Base-by-base conservation (phyloP, 2,329 filamentous ascomycete species). In the Sporothrix dimorphospora region DNA sequence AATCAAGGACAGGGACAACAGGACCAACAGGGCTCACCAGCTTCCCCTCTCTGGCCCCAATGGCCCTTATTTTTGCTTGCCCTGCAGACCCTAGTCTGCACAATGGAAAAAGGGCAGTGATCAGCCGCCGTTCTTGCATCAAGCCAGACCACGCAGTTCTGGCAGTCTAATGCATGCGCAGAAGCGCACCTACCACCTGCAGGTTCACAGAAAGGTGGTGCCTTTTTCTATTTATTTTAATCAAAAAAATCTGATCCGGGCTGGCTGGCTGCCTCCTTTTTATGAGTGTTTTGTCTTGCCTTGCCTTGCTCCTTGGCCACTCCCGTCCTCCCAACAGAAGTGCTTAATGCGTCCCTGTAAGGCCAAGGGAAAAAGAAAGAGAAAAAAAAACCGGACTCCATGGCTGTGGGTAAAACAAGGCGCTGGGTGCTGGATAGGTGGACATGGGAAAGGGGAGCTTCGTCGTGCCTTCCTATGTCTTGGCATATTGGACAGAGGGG, bases 201-300 rank as follows among this genome's bases (percentile, higher is more conserved):
- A 59, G 12, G 30, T 59, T 59, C 19, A 51, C 6, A 16, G 19
- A 47, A 14, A 53, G 49, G 49, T 24, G 49, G n/a, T 53, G 49
- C 11, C 4, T 53, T n/a, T n/a, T n/a, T n/a, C 27, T 55, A 55
- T 55, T 55, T 61, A 61, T 38, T 61, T 61, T 61, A 21, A 63
- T 42, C 2, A 24, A 63, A 24, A 40, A 42, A 42, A 24, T 40
- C 57, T 45, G 38, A 27, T 19, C n/a, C 34, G 14, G 59, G 38
- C 38, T 45, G 59, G 38, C 38, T 45, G 59, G 59, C 38, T 65
- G 59, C 59, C 59, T 65, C 59, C 16, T 59, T 59, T 51, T 30
- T n/a, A 19, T 27, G 2, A 38, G 40, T 47, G 38, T 65, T 7
- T 65, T 40, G 55, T 30, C 27, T 59, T 59, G 55, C 9, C 6